Conservation (phyloP, 805 yeast genomes). For the Candida incommunis region DNA sequence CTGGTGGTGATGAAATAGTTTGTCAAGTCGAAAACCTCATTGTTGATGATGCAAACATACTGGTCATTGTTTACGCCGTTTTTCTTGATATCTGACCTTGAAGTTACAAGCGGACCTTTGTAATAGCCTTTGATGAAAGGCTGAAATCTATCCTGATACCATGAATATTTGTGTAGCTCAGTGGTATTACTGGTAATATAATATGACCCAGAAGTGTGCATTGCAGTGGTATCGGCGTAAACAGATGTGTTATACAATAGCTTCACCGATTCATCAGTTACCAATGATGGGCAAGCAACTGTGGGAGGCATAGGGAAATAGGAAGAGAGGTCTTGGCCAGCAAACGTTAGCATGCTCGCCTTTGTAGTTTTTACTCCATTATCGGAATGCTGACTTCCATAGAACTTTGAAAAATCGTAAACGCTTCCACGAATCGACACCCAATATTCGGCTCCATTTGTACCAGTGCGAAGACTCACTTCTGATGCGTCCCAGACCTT, state of each 20-base stretch:
- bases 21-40: conserved; percentile 24
- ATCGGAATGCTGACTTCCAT: conserved; percentile 27
- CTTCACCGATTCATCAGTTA: conserved; percentile 17
- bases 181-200: conserved; percentile 17
- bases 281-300: conserved; percentile 26
- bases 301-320: conserved; percentile 29
- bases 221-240: conserved; percentile 15
- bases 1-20: conserved; percentile 22
- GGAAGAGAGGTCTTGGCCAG: conserved; percentile 25
- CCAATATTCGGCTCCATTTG: conserved; percentile 24
- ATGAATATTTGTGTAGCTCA: conserved; percentile 20
- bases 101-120: conserved; percentile 25
- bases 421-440: conserved; percentile 27
- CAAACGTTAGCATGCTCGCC: conserved; percentile 22
- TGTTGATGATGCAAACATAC: conserved; percentile 21
- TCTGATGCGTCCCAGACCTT: conserved; percentile 26
- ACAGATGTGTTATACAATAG: conserved; percentile 19
- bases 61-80: conserved; percentile 13
- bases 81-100: conserved; percentile 13
- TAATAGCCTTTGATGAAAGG: conserved; percentile 22
- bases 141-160: conserved; percentile 23
- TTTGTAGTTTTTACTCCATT: conserved; percentile 20
- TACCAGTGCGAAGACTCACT: conserved; percentile 17
- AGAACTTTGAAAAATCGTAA: conserved; percentile 27
- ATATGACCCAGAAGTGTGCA: conserved; percentile 21